phyloP scores from a whole-genome alignment of 2,329 filamentous ascomycete genomes.

The Hymenoscyphus fructigenus region DNA sequence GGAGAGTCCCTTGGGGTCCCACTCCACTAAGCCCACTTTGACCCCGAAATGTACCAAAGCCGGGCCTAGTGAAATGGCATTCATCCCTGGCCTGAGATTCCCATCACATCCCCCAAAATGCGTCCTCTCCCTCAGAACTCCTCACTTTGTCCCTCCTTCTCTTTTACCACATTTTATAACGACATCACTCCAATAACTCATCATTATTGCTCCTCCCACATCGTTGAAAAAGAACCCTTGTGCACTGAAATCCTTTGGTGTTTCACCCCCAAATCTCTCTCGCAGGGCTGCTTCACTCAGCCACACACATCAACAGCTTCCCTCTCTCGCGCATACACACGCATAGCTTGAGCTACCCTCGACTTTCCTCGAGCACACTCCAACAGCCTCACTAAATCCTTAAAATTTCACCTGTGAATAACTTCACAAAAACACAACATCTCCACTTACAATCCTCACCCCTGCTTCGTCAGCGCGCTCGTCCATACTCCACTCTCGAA shows the following conservation, averaged over 20 bases:
- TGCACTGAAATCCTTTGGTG: background rate
- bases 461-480: background rate
- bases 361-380: background rate
- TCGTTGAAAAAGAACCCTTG: background rate
- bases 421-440: background rate
- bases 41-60: slow-evolving; percentile 1
- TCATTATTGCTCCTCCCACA: background rate
- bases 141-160: background rate
- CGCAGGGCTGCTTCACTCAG: background rate
- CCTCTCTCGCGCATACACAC: background rate
- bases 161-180: background rate
- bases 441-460: background rate
- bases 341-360: background rate
- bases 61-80: background rate
- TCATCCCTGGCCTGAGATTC: slow-evolving; percentile 1
- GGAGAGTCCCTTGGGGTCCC: background rate
- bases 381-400: background rate
- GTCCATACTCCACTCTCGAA: background rate
- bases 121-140: background rate
- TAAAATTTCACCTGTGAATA: background rate
- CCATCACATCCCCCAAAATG: background rate
- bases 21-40: background rate
- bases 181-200: background rate
- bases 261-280: background rate
- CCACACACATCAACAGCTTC: background rate